A percentile compares a stretch with the other conserved stretches of the same genome.
Conservation (phyloP, 2,329 filamentous ascomycete species). For the Diaporthe velutina region DNA sequence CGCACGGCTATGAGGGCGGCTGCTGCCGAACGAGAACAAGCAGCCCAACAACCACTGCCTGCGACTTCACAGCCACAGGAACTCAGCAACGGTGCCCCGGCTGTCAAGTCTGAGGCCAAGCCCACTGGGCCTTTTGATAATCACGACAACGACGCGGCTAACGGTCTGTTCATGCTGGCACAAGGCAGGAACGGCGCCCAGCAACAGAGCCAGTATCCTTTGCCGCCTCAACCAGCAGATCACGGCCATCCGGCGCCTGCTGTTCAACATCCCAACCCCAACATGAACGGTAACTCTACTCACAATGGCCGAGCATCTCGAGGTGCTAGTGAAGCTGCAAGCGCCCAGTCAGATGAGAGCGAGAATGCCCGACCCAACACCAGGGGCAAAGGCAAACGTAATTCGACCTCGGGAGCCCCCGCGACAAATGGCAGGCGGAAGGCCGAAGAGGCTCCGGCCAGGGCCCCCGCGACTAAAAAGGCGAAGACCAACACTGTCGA, state of each 20-base stretch:
- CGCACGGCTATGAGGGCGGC: slow-evolving; percentile 88
- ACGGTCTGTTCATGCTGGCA: slow-evolving; percentile 92
- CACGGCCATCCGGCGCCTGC: slow-evolving; percentile 62
- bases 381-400: slow-evolving; percentile 79
- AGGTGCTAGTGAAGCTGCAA: slow-evolving; percentile 76
- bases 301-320: slow-evolving; percentile 60
- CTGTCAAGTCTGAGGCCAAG: slow-evolving; percentile 63
- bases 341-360: slow-evolving; percentile 79
- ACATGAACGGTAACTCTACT: slow-evolving; percentile 61
- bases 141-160: slow-evolving; percentile 95
- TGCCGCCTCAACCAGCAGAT: slow-evolving; percentile 59
- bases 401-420: slow-evolving; percentile 53
- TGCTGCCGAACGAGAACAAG: slow-evolving; percentile 70
- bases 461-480: slow-evolving; percentile 78
- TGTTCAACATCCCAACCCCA: slow-evolving; percentile 55
- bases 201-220: slow-evolving; percentile 60
- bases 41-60: slow-evolving; percentile 52
- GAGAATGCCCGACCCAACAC: slow-evolving; percentile 75
- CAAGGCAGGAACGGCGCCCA: slow-evolving; percentile 73
- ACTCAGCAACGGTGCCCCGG: slow-evolving; percentile 53
- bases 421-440: slow-evolving; percentile 80
- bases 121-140: slow-evolving; percentile 81
- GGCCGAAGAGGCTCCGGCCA: slow-evolving; percentile 74
- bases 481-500: slow-evolving; percentile 66
- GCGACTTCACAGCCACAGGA: slow-evolving; percentile 69